Percentiles rank a stretch among this genome's conserved stretches.
These are phyloP conservation scores for Russula olivacea DNA, from an alignment of 768 basidiomycete genomes.

Conservation along the genomic window DNA sequence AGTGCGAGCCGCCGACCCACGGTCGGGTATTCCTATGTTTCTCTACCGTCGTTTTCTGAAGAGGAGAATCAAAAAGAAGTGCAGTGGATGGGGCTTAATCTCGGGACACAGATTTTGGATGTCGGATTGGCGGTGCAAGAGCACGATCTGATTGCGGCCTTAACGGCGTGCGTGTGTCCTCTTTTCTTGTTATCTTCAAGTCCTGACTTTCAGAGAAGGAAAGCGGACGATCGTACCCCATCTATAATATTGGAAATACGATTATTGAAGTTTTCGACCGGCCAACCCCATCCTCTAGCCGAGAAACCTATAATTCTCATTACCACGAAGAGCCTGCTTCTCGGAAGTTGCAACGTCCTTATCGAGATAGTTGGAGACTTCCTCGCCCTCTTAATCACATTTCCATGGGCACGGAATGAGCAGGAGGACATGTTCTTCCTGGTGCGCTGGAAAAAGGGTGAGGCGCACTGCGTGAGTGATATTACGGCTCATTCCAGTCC, in stretches of 20 bases:
- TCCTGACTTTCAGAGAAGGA: constrained; percentile 4
- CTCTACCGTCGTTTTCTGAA: constrained; percentile 11
- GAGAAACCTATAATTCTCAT: constrained; percentile 16
- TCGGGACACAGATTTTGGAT: constrained; percentile 19
- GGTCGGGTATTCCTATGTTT: constrained; percentile 15
- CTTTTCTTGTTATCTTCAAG: neutral
- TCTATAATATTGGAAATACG: constrained; percentile 20
- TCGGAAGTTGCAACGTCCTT: constrained; percentile 15
- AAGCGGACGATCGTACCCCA: no score
- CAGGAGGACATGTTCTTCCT: constrained; percentile 24
- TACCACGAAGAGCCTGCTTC: constrained; percentile 3
- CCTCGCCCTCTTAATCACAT: constrained; percentile 20
- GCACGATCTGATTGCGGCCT: constrained; percentile 20
- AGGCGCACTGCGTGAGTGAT: constrained; percentile 25
- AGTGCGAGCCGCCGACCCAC: constrained; percentile 4
- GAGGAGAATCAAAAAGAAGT: neutral
- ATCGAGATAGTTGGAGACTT: constrained; percentile 24
- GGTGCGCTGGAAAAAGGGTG: constrained; percentile 31
- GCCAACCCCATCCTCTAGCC: constrained; percentile 19
- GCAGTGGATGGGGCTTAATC: constrained; percentile 1
- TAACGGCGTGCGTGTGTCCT: constrained; percentile 17
- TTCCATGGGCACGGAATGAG: constrained; percentile 10
- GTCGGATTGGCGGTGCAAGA: constrained; percentile 22
- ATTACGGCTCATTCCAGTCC: neutral
- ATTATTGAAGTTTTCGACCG: constrained; percentile 21